A percentile compares a stretch with the other conserved stretches of the same genome.
These are phyloP conservation scores for Sanghuangporus weigelae DNA, from an alignment of 1,284 basidiomycete genomes.

Conservation along the genomic window DNA sequence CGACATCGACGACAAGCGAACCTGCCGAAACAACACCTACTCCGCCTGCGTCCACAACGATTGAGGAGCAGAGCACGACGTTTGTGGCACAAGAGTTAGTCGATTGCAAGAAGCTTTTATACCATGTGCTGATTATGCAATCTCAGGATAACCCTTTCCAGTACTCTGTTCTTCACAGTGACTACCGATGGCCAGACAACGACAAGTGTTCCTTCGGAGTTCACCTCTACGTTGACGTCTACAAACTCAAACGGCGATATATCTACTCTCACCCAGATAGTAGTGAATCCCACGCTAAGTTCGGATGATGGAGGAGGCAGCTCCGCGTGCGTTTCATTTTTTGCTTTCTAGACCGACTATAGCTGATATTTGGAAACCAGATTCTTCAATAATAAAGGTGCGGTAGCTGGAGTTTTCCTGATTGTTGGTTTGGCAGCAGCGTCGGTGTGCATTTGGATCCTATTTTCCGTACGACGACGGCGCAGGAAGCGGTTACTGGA, in stretches of 20 bases:
- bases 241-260: constrained; percentile 47
- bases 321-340: constrained; percentile 35
- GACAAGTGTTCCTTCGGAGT: constrained; percentile 45
- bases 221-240: constrained; percentile 53
- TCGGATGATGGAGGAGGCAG: constrained; percentile 34
- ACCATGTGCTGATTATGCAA: constrained; percentile 10
- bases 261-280: constrained; percentile 53
- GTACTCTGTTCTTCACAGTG: constrained; percentile 48
- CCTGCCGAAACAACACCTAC: constrained; percentile 19
- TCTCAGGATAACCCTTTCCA: constrained; percentile 48
- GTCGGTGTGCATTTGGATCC: constrained; percentile 62
- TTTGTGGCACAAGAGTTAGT: constrained; percentile 2
- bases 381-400: constrained; percentile 71
- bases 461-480: constrained; percentile 64
- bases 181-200: constrained; percentile 48
- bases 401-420: constrained; percentile 72
- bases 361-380: constrained; percentile 29
- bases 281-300: constrained; percentile 57
- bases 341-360: constrained; percentile 13
- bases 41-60: neutral
- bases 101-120: neutral
- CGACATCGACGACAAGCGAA: constrained; percentile 19
- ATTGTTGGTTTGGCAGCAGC: constrained; percentile 68
- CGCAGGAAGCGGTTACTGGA: constrained; percentile 53
- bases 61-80: neutral